Evolutionary conservation across 495 filamentous ascomycete species (phyloP), one percentile per base, ranked within the genome.

Genomic region (Trichocladium antarcticum): DNA sequence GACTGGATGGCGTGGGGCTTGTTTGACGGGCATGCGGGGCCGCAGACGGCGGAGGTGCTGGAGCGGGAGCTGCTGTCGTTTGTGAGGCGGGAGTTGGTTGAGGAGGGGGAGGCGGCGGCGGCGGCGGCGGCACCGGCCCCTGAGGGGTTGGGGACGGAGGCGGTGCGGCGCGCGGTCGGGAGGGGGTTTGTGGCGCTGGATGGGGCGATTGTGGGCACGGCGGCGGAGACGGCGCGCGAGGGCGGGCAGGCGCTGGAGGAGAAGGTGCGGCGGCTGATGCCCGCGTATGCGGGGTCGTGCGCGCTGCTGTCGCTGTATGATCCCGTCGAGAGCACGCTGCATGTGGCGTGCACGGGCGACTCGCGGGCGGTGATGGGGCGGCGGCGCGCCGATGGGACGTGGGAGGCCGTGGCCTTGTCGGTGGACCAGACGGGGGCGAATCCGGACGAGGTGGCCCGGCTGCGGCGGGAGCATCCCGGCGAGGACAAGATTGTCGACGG

Each of bases 331-430:
- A 59, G 65, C 37, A 70, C 62, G 2, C 58, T 84, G 1, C 70
- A 74, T 28, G 77, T 82, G 1, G 81, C 80, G 0, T 78, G 77
- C 80, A 57, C 50, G 7, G 55, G 55, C 12, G 50, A 53, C 57
- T 81, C 74, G 8, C 68, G 79, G 17, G 80, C 81, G 1, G 77
- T 84, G 0, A 61, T 83, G 2, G 81, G 79, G 0, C 68, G 71
- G 19, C 65, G 68, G 58, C 55, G 66, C 5, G 41, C 62, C 0
- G 59, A 70, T 20, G 68, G 69, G 0, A 66, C 51, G 14, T 83
- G 77, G 73, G 56, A 66, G 29, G 62, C 70, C 1, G 68, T 67
- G 3, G 62, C 72, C 1, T 64, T 84, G 10, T 80, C 78, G 0
- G 56, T 68, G 7, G 80, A 82, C 56, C 81, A 83, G 50, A 80